Conservation (phyloP, 371 early-diverging fungal genomes). For the Paraphysoderma sedebokerense region DNA sequence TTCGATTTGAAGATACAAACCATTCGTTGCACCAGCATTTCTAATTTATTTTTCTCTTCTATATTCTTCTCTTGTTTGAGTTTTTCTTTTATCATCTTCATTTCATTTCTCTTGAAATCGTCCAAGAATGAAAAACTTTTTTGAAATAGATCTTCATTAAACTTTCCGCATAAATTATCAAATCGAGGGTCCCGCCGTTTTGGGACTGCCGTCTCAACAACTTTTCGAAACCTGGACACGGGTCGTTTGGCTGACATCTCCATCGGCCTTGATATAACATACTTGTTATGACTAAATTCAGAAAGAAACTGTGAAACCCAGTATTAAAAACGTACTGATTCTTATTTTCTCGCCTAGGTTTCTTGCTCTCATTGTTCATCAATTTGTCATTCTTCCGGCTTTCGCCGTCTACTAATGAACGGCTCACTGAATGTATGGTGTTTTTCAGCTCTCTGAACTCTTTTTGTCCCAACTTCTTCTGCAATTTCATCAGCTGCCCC, state of each 20-base stretch:
- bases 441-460: too few species aligned
- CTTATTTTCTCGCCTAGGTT: slow-evolving; percentile 16
- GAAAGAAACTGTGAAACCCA: neutral
- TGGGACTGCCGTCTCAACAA: slow-evolving; percentile 39
- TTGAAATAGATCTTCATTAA: slow-evolving; percentile 69
- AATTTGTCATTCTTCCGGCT: too few species aligned
- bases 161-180: slow-evolving; percentile 60
- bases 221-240: slow-evolving; percentile 55
- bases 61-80: slow-evolving; percentile 41
- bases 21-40: neutral
- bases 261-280: slow-evolving; percentile 31
- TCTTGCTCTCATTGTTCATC: too few species aligned
- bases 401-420: too few species aligned
- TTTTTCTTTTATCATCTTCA: slow-evolving; percentile 36
- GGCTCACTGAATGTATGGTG: too few species aligned
- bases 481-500: too few species aligned
- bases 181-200: slow-evolving; percentile 77
- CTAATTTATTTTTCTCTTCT: slow-evolving; percentile 19
- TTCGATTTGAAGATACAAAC: too few species aligned
- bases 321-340: slow-evolving; percentile 5
- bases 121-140: slow-evolving; percentile 66
- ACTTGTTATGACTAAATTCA: neutral
- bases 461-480: too few species aligned
- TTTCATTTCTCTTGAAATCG: slow-evolving; percentile 51
- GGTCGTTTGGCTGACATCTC: slow-evolving; percentile 64